Percentiles rank a stretch among this genome's conserved stretches.
phyloP scores from a whole-genome alignment of 768 basidiomycete species.

The Tremella fuciformis region DNA sequence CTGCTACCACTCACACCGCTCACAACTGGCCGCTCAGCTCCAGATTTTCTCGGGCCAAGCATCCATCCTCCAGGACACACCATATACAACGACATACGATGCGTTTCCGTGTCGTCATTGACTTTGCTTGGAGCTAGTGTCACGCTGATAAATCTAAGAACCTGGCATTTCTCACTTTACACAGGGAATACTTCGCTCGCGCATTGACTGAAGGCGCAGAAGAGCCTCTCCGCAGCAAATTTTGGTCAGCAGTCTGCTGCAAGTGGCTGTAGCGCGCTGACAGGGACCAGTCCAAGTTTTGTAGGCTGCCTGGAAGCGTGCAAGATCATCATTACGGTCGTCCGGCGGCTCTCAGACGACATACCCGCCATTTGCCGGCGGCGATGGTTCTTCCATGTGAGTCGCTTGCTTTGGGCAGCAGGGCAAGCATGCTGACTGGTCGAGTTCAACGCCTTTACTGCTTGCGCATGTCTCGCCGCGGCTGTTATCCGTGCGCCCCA shows the following conservation, averaged over 20 bases:
- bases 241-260: slow-evolving; percentile 10
- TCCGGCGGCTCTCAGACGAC: not conserved
- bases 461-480: slow-evolving; percentile 25
- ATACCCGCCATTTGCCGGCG: not conserved
- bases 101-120: slow-evolving; percentile 11
- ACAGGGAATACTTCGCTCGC: slow-evolving; percentile 16
- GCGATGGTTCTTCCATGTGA: slow-evolving; percentile 18
- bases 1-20: not conserved
- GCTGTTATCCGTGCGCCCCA: slow-evolving; percentile 18
- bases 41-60: not conserved
- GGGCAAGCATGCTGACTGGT: not conserved
- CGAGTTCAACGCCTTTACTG: slow-evolving; percentile 20
- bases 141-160: slow-evolving; percentile 2
- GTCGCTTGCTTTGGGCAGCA: not conserved
- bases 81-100: slow-evolving; percentile 12
- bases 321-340: slow-evolving; percentile 14
- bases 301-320: slow-evolving; percentile 23
- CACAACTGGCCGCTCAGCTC: not conserved
- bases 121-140: not conserved
- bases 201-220: slow-evolving; percentile 17
- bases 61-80: slow-evolving; percentile 6
- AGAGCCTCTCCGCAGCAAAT: slow-evolving; percentile 18
- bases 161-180: slow-evolving; percentile 11
- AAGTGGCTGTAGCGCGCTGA: not conserved
- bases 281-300: slow-evolving; percentile 15